These are phyloP conservation scores for Zea luxurians DNA, from an alignment of 176 grass and related monocot genomes.

Conservation along the genomic window DNA sequence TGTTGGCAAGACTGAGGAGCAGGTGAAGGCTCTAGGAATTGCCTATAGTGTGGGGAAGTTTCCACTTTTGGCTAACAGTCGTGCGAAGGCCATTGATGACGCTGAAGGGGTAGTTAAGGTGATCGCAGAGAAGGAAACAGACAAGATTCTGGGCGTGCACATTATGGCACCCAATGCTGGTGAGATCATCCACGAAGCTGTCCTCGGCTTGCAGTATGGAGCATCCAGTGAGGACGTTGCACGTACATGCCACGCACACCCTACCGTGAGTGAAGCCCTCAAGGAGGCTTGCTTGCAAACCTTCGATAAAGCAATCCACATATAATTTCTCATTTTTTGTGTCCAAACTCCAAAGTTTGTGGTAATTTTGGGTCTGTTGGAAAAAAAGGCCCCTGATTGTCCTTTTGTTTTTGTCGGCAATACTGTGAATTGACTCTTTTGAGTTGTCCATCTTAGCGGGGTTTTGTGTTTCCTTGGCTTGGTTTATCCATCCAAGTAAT, in stretches of 20 bases:
- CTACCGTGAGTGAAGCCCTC: conserved; percentile 91
- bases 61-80: conserved; percentile 89
- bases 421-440: conserved; percentile 33
- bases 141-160: conserved; percentile 94
- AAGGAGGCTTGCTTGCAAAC: conserved; percentile 97
- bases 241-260: conserved; percentile 91
- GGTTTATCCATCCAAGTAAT: conserved; percentile 18
- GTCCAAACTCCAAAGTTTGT: conserved; percentile 37
- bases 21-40: conserved; percentile 75
- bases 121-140: conserved; percentile 81
- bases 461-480: neutral
- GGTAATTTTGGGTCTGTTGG: conserved; percentile 45
- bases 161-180: conserved; percentile 93
- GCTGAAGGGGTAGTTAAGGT: conserved; percentile 97
- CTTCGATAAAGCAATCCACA: conserved; percentile 90
- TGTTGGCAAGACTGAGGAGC: conserved; percentile 96
- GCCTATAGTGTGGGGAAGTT: conserved; percentile 83
- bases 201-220: conserved; percentile 86
- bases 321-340: conserved; percentile 40
- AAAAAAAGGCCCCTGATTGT: conserved; percentile 13
- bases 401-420: conserved; percentile 1
- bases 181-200: conserved; percentile 96
- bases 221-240: conserved; percentile 95
- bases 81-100: conserved; percentile 94
- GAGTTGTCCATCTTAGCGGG: conserved; percentile 9